A percentile compares a stretch with the other conserved stretches of the same genome.
Evolutionary conservation across 768 basidiomycete species (phyloP).

Genomic region (Boletales sp.): DNA sequence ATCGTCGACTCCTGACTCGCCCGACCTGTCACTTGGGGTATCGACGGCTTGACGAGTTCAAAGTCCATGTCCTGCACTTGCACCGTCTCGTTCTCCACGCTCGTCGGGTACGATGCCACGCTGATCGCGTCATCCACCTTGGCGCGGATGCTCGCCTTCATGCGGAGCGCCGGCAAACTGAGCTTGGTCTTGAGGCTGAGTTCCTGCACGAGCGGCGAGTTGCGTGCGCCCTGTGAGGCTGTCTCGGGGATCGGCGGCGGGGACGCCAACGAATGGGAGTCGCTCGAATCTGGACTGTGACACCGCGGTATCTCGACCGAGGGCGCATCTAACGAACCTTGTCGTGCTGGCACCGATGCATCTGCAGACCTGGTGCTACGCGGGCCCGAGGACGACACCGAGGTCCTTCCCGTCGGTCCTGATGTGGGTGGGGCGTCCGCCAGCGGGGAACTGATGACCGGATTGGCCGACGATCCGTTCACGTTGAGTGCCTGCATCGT

Average conservation of each 20-base stretch:
- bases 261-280: conserved; percentile 37
- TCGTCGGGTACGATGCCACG: conserved; percentile 18
- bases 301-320: conserved; percentile 21
- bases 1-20: conserved; percentile 54
- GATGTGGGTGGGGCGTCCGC: conserved; percentile 13
- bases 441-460: conserved; percentile 11
- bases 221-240: conserved; percentile 29
- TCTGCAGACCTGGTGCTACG: conserved; percentile 10
- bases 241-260: conserved; percentile 40
- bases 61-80: conserved; percentile 83
- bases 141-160: conserved; percentile 30
- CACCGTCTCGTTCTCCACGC: conserved; percentile 49
- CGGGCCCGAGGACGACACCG: conserved; percentile 12
- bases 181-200: conserved; percentile 53
- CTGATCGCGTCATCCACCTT: conserved; percentile 31
- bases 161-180: conserved; percentile 62
- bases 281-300: conserved; percentile 25
- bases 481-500: not conserved
- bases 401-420: conserved; percentile 2
- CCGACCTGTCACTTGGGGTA: conserved; percentile 41
- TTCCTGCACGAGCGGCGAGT: conserved; percentile 28
- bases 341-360: conserved; percentile 8
- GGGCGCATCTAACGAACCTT: conserved; percentile 18
- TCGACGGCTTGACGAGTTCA: conserved; percentile 65
- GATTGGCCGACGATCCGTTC: conserved; percentile 8